Base-by-base conservation (phyloP, 192 early-diverging fungal species). In the Dissophora ornata region DNA sequence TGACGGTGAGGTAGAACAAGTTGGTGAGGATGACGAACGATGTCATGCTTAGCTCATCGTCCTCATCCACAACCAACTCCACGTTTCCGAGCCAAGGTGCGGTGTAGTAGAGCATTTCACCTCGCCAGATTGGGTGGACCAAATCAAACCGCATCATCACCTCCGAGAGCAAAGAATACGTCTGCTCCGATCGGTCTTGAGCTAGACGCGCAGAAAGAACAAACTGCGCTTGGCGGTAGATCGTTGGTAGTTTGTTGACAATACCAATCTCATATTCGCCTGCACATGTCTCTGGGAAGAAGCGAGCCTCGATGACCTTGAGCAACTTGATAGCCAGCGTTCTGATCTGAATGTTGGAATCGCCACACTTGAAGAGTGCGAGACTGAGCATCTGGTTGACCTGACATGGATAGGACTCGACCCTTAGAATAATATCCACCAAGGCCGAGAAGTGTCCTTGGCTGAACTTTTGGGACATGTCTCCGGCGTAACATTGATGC, bases 71-170 rank as follows among this genome's bases (percentile, higher is more conserved):
- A 3, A 83, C 59, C 28, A 93, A 69, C 45, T 94, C 88, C 9
- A 95, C 77, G 55, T 94, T 95, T 13, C 91, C 82, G 12, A 95
- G 70, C 94, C 94, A 96, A 2, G 94, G 94, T 12, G 92, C 69
- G 77, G 95, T 85, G 40, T 93, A 90, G 30, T 75, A 78, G 21
- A 96, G 71, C 34, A 95, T 86, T 41, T 92, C 90, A 28, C 87
- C 85, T 38, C 92, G 89, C 34, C 85, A 80, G 36, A 81, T 84
- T 2, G 85, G 58, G 18, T 65, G 84, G 24, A 91, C 80, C 53
- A 80, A 50, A 29, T 94, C 91, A 57, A 93, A 86, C 25, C 89
- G 82, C 54, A 83, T 80, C n/a, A 89, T 87, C 21, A 94, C 83
- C 61, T 97, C 95, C 6, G 90, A 91, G 0, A 96, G 54, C 58